A percentile compares a stretch with the other conserved stretches of the same genome.
These are phyloP conservation scores for Pythium dissimile DNA, from an alignment of 352 stramenopile species.

Conservation along the genomic window DNA sequence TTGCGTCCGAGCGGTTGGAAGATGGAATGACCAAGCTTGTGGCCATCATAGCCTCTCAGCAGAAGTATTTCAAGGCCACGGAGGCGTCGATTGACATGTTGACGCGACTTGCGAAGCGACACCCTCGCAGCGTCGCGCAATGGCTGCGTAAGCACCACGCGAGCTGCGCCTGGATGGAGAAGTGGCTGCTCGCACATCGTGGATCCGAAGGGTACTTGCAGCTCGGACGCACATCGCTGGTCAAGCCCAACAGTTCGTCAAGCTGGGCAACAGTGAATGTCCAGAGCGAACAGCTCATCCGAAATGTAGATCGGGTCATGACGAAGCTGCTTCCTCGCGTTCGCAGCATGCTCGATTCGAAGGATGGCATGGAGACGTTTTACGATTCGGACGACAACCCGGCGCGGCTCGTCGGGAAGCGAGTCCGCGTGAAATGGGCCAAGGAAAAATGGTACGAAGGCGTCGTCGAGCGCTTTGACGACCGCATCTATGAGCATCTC, in stretches of 20 bases:
- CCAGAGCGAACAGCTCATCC: slow-evolving; percentile 20
- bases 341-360: slow-evolving; percentile 20
- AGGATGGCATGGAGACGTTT: slow-evolving; percentile 51
- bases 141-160: slow-evolving; percentile 68
- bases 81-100: slow-evolving; percentile 87
- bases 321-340: slow-evolving; percentile 26
- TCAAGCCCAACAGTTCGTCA: slow-evolving; percentile 84
- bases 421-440: slow-evolving; percentile 85
- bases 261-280: slow-evolving; percentile 48
- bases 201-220: slow-evolving; percentile 66
- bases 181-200: slow-evolving; percentile 72
- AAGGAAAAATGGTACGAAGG: slow-evolving; percentile 90
- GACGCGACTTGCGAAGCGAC: slow-evolving; percentile 73
- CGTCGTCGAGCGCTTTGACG: slow-evolving; percentile 70
- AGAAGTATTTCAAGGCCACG: slow-evolving; percentile 84
- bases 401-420: slow-evolving; percentile 73
- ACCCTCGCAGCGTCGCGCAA: slow-evolving; percentile 40
- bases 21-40: slow-evolving; percentile 73
- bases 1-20: slow-evolving; percentile 52
- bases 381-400: slow-evolving; percentile 90
- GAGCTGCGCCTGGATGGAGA: slow-evolving; percentile 80
- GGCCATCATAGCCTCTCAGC: slow-evolving; percentile 79
- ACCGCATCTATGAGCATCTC: slow-evolving; percentile 76
- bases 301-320: slow-evolving; percentile 22
- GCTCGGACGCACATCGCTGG: slow-evolving; percentile 68